Evolutionary conservation across 164 flowering plant genomes (phyloP), one percentile per base, ranked within the genome.

Genomic region (Berberis vulgaris): DNA sequence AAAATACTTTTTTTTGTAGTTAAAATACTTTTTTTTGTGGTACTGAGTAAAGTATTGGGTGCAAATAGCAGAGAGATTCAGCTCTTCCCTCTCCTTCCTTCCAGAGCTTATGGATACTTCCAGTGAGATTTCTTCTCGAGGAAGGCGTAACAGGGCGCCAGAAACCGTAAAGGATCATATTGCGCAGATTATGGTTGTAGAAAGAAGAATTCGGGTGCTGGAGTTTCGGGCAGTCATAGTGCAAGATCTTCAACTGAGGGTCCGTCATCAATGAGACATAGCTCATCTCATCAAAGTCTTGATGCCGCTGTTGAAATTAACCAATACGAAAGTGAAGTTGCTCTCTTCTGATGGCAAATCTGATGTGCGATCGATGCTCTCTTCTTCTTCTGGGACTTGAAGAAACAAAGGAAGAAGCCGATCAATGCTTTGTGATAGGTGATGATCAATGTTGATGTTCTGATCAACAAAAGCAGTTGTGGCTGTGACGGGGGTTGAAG

Each of bases 61-160:
- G 26, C 26, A 26, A 26, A 26, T 26, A 26, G 26, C 0, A 26
- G 26, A 26, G 26, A 26, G 26, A 26, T 26, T 26, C 26, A 26
- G 26, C 26, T 26, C 26, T 26, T 26, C 26, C 26, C 26, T 26
- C 26, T 26, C 26, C 26, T 26, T 26, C 26, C 26, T 26, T 71
- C 98, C 98, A 41, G 97, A 93, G 75, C 89, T 93, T 41, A 82
- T 86, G 12, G 92, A 85, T 50, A 60, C 78, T 12, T 82, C 76
- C 62, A 55, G 63, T 72, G 90, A 85, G 59, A 73, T 63, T 52
- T 67, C 74, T 47, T 76, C 84, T 49, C 84, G 74, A 82, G 78
- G 70, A 66, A 82, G 82, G 76, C 81, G 63, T 50, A 71, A 57
- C 39, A 79, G 77, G 64, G 63, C 46, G 45, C 66, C 69, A 5